These are phyloP conservation scores for Xylona heveae DNA, from an alignment of 495 filamentous ascomycete genomes.

Conservation along the genomic window DNA sequence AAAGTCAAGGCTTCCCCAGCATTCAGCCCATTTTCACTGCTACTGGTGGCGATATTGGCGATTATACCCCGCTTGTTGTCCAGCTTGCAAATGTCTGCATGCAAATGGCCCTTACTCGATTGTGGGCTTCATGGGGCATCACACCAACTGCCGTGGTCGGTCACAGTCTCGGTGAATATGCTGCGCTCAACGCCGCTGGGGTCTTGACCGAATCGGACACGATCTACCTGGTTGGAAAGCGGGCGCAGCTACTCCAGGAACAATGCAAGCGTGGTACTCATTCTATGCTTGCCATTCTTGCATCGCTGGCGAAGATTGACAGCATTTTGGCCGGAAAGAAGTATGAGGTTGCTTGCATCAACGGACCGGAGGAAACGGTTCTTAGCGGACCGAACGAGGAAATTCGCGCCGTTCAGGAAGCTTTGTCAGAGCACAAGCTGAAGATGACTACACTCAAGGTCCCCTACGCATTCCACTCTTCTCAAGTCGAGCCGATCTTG, in stretches of 20 bases:
- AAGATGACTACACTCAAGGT: conserved; percentile 51
- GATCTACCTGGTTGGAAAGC: conserved; percentile 58
- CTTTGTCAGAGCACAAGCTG: conserved; percentile 30
- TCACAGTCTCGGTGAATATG: conserved; percentile 78
- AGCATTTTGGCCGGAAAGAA: conserved; percentile 15
- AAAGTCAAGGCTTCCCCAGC: conserved; percentile 12
- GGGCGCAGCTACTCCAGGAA: conserved; percentile 53
- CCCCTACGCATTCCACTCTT: conserved; percentile 65
- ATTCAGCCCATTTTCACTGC: conserved; percentile 12
- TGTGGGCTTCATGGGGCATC: conserved; percentile 17
- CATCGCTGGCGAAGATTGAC: conserved; percentile 15
- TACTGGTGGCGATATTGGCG: conserved; percentile 6
- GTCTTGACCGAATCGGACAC: conserved; percentile 60
- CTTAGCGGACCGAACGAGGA: conserved; percentile 17
- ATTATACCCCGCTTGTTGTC: conserved; percentile 7
- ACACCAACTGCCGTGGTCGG: conserved; percentile 43
- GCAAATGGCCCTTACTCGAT: conserved; percentile 18
- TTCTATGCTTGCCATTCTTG: conserved; percentile 28
- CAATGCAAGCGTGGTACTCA: conserved; percentile 54
- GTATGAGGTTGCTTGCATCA: conserved; percentile 24
- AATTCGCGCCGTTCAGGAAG: conserved; percentile 26
- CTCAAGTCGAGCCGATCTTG: conserved; percentile 58
- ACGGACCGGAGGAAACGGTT: conserved; percentile 24
- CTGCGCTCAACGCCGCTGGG: conserved; percentile 61
- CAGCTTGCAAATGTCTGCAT: conserved; percentile 15